Conservation (phyloP, 441 rosid species). For the Brassica hybrid region DNA sequence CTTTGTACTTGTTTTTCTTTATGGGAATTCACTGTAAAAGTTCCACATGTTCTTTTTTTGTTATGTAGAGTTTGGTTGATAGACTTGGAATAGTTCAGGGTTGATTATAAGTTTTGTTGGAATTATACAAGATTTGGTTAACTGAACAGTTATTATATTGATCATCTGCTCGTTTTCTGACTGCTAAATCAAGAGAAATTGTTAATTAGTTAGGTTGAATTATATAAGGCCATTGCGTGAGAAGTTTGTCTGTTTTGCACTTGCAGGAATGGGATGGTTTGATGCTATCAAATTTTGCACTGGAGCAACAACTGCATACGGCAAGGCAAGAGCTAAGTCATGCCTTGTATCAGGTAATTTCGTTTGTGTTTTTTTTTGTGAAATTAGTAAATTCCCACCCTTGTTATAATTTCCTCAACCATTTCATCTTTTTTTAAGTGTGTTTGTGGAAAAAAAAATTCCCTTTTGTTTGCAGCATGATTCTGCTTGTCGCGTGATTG, state of each 20-base stretch:
- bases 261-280: conserved; percentile 93
- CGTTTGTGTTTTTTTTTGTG: background rate
- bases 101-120: background rate
- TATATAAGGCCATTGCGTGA: background rate
- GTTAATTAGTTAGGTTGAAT: background rate
- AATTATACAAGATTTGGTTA: background rate
- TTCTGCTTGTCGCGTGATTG: conserved; percentile 98
- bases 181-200: background rate
- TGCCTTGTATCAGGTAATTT: conserved; percentile 84
- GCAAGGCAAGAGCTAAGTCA: conserved; percentile 97
- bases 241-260: conserved; percentile 17
- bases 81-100: background rate
- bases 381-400: background rate
- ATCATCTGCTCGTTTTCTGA: background rate
- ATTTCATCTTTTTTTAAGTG: background rate
- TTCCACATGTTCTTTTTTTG: background rate
- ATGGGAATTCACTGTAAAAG: background rate
- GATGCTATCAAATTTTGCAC: conserved; percentile 89
- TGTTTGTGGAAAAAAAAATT: background rate
- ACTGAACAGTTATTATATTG: background rate
- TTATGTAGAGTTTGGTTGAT: conserved; percentile 2
- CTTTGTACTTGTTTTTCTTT: background rate
- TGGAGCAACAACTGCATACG: conserved; percentile 91
- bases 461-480: conserved; percentile 65
- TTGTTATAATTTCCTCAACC: background rate